Evolutionary conservation across 345 rosid species (phyloP), one percentile per base, ranked within the genome.

Genomic region (Draba incana): DNA sequence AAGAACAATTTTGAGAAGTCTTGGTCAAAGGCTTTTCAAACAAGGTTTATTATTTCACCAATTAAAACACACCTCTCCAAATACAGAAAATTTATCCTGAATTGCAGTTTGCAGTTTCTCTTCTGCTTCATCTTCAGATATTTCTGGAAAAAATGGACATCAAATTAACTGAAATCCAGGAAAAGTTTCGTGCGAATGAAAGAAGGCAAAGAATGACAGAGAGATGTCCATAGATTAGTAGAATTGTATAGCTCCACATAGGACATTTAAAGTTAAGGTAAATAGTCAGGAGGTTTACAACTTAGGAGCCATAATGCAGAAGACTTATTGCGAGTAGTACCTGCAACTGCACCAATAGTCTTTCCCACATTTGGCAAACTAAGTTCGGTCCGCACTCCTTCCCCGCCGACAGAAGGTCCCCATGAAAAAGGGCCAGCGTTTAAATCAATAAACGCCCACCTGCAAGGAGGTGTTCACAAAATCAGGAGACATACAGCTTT

Each of bases 321-420:
- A 53, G 52, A 39, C 12, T 47, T 68, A 54, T 28, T 45, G 28
- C 1, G 57, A 62, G 27, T 33, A 60, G 39, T 81, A 94, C 98
- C 99, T 87, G 88, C 84, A 77, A 94, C 96, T 25, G 97, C 93
- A 72, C 99, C 99, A 71, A 92, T 89, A 45, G 97, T 94, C 81
- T 89, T 88, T 43, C 82, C 84, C 77, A 94, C 98, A 82, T 88
- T 89, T 75, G 99, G 99, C 56, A 94, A 81, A 80, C 96, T 89
- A 69, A 74, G 74, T 61, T 86, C 87, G 3, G 98, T 94, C 44
- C 97, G 93, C 69, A 94, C 98, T 74, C 99, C 99, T 84, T 94
- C 98, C 71, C 99, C 99, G 74, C 99, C 99, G 66, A 94, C 99
- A 78, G 99, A 89, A 60, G 99, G 99, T 63, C 99, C 99, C 99